Percentiles rank a stretch among this genome's conserved stretches.
Conservation (phyloP, 2,329 filamentous ascomycete species). For the Cyclaneusma minus region DNA sequence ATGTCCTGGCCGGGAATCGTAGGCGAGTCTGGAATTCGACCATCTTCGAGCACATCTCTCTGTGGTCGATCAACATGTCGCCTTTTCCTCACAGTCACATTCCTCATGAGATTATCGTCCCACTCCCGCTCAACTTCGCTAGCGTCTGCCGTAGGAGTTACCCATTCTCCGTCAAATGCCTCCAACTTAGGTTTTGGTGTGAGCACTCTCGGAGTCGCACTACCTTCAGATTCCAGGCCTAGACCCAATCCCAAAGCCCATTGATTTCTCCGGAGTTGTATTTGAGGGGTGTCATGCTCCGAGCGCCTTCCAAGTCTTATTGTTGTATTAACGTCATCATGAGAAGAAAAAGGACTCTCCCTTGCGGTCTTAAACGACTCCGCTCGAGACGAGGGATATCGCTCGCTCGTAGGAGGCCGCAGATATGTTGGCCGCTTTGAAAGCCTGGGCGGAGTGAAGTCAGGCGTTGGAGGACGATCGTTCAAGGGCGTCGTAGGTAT, state of each 20-base stretch:
- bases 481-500: conserved; percentile 45
- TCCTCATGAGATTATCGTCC: conserved; percentile 36
- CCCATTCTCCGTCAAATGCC: conserved; percentile 45
- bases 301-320: conserved; percentile 17
- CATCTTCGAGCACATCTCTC: too few relatives aligned
- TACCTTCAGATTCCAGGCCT: conserved; percentile 22
- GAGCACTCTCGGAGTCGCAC: conserved; percentile 21
- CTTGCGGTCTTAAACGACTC: conserved; percentile 60
- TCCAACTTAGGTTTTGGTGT: conserved; percentile 29
- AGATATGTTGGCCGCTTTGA: conserved; percentile 26
- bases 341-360: conserved; percentile 47
- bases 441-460: conserved; percentile 54
- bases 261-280: conserved; percentile 9
- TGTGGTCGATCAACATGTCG: too few relatives aligned
- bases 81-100: conserved; percentile 34
- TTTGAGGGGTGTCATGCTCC: conserved; percentile 5
- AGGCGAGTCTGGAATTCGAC: conserved; percentile 8
- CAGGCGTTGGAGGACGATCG: conserved; percentile 56
- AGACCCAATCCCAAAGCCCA: conserved; percentile 17
- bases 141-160: conserved; percentile 17
- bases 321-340: conserved; percentile 35
- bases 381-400: conserved; percentile 24
- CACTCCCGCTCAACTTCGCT: conserved; percentile 36
- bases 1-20: conserved; percentile 15
- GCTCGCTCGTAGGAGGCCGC: conserved; percentile 32